Conservation (phyloP, 2,329 filamentous ascomycete genomes). For the Alternaria alternata region DNA sequence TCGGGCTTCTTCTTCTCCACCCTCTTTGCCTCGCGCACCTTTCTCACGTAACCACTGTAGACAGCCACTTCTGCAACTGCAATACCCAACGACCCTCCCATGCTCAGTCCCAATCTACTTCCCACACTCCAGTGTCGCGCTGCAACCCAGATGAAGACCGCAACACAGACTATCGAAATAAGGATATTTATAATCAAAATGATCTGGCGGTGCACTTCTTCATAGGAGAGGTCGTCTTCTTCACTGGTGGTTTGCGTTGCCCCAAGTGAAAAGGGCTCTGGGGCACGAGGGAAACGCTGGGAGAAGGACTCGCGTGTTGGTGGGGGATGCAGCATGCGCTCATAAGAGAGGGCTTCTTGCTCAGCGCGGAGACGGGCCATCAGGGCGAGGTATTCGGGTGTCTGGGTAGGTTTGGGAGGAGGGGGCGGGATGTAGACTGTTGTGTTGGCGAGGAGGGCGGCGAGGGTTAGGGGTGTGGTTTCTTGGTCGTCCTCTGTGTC, state of each 20-base stretch:
- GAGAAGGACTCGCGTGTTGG: slow-evolving; percentile 65
- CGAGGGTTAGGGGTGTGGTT: slow-evolving; percentile 59
- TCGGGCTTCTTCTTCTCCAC: slow-evolving; percentile 69
- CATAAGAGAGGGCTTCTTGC: slow-evolving; percentile 83
- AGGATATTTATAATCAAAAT: slow-evolving; percentile 90
- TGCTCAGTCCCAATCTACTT: slow-evolving; percentile 72
- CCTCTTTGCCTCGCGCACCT: slow-evolving; percentile 72
- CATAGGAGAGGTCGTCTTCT: slow-evolving; percentile 71
- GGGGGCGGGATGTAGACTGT: slow-evolving; percentile 81
- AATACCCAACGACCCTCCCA: slow-evolving; percentile 74
- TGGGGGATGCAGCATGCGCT: slow-evolving; percentile 75
- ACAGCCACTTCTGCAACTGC: slow-evolving; percentile 80
- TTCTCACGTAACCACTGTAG: slow-evolving; percentile 77
- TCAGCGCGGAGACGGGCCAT: slow-evolving; percentile 86
- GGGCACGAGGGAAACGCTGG: slow-evolving; percentile 63
- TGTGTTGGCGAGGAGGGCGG: slow-evolving; percentile 75
- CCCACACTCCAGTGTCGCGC: slow-evolving; percentile 79
- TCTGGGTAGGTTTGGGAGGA: slow-evolving; percentile 71
- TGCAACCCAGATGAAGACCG: slow-evolving; percentile 78
- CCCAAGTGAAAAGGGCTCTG: slow-evolving; percentile 58
- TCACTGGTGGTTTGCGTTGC: slow-evolving; percentile 51
- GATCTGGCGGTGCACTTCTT: slow-evolving; percentile 81
- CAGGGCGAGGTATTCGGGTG: slow-evolving; percentile 81
- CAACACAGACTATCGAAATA: slow-evolving; percentile 82
- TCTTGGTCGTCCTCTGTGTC: slow-evolving; percentile 60